phyloP scores from a whole-genome alignment of 2,329 filamentous ascomycete species.

The Trichothecium roseum region DNA sequence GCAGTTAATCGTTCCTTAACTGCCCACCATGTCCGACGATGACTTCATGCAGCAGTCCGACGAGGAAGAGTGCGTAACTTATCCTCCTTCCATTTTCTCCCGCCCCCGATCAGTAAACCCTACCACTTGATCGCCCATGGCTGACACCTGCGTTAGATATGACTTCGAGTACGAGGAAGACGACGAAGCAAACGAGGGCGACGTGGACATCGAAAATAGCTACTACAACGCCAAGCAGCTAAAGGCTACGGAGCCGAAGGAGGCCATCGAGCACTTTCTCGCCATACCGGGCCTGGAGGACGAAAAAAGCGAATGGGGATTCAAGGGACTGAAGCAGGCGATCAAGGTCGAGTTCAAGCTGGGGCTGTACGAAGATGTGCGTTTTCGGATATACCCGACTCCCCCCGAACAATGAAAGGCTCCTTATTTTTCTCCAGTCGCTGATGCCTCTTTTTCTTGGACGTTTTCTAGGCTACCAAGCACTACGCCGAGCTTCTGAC shows the following conservation, averaged over 20 bases:
- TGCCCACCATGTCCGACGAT: constrained; percentile 36
- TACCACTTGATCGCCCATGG: constrained; percentile 5
- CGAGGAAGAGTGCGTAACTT: constrained; percentile 28
- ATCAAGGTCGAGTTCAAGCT: constrained; percentile 95
- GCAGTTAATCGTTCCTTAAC: too few relatives aligned
- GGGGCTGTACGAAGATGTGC: constrained; percentile 73
- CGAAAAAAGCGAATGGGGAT: constrained; percentile 97
- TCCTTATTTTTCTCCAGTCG: too few relatives aligned
- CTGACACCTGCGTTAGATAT: constrained; percentile 40
- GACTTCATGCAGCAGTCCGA: constrained; percentile 39
- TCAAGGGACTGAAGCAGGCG: constrained; percentile 95
- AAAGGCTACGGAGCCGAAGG: constrained; percentile 76
- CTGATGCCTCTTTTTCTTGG: too few relatives aligned
- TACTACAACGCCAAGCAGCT: constrained; percentile 99
- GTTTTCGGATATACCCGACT: too few relatives aligned
- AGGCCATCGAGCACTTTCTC: constrained; percentile 88
- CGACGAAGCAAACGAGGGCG: constrained; percentile 76
- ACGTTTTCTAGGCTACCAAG: constrained; percentile 57
- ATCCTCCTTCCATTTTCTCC: background rate
- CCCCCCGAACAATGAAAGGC: too few relatives aligned
- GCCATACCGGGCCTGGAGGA: constrained; percentile 72
- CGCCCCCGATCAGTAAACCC: background rate
- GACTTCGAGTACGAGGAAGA: constrained; percentile 97
- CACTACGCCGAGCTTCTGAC: constrained; percentile 94
- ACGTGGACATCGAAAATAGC: constrained; percentile 93